Conservation (phyloP, 495 filamentous ascomycete genomes). For the Lophiotrema nucula region DNA sequence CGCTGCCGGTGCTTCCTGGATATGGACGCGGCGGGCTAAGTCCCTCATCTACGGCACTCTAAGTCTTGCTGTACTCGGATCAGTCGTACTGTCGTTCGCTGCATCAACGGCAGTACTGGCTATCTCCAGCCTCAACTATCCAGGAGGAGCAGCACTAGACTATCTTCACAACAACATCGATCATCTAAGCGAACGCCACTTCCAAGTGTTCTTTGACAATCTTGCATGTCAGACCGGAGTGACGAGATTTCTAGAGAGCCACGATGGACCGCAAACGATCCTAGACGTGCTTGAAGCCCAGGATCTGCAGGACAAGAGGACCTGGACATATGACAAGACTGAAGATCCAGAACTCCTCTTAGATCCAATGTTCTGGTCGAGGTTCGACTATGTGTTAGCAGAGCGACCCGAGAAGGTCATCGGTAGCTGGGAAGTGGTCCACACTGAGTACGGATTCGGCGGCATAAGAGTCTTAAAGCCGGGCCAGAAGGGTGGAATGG, state of each 20-base stretch:
- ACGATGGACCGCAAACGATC: constrained; percentile 43
- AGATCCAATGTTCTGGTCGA: constrained; percentile 69
- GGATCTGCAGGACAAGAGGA: constrained; percentile 11
- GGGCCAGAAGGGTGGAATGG: constrained; percentile 35
- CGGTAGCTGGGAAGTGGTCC: constrained; percentile 70
- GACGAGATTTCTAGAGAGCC: constrained; percentile 67
- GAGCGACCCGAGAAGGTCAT: constrained; percentile 61
- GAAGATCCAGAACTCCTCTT: constrained; percentile 57
- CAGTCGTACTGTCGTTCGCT: constrained; percentile 58
- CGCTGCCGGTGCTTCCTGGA: constrained; percentile 67
- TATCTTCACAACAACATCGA: constrained; percentile 31
- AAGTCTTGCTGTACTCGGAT: constrained; percentile 54
- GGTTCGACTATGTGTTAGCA: constrained; percentile 77
- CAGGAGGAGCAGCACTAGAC: constrained; percentile 39
- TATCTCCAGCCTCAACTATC: constrained; percentile 47
- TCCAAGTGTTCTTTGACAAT: constrained; percentile 70
- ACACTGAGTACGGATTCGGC: constrained; percentile 65
- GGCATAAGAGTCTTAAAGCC: constrained; percentile 65
- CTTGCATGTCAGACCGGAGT: constrained; percentile 91
- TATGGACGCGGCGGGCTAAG: constrained; percentile 68
- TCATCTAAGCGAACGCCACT: not conserved
- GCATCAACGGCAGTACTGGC: constrained; percentile 64
- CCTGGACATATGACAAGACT: constrained; percentile 65
- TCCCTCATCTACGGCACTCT: constrained; percentile 55
- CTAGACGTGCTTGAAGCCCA: constrained; percentile 26